Evolutionary conservation across 1,139 yeast genomes (phyloP).

Genomic region (Saccharomyces hybrid): DNA sequence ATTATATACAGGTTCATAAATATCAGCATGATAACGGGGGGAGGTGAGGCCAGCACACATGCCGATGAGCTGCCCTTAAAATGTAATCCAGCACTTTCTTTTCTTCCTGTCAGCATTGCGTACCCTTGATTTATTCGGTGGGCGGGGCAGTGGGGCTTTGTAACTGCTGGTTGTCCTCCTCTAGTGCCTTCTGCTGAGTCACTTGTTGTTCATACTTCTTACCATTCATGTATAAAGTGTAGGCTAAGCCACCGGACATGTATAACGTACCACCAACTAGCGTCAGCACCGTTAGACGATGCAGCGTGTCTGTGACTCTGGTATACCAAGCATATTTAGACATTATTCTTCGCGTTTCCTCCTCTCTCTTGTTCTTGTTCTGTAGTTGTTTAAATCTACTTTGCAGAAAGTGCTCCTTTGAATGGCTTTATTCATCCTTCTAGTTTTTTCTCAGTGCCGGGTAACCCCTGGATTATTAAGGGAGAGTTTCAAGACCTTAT

Average conservation of each 20-base stretch:
- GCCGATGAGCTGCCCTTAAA: neutral
- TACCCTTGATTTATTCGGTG: conserved; percentile 6
- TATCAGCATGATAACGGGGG: neutral
- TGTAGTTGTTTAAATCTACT: neutral
- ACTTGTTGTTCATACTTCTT: conserved; percentile 40
- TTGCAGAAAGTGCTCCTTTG: neutral
- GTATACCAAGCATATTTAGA: conserved; percentile 63
- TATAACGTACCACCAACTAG: conserved; percentile 63
- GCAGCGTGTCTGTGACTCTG: conserved; percentile 70
- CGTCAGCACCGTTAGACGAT: conserved; percentile 72
- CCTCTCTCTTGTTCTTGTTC: neutral
- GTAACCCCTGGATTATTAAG: neutral
- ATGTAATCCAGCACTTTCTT: neutral
- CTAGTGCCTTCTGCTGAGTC: conserved; percentile 30
- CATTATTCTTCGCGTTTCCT: conserved; percentile 26
- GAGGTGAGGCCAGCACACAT: neutral
- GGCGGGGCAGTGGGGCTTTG: conserved; percentile 9
- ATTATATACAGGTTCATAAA: neutral
- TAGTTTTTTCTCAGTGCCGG: neutral
- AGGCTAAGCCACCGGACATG: conserved; percentile 53
- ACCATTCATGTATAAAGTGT: conserved; percentile 56
- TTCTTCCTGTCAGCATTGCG: neutral
- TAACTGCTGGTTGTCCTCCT: conserved; percentile 7
- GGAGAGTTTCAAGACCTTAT: neutral
- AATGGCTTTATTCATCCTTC: neutral